phyloP scores from a whole-genome alignment of 257 asterid genomes.

The Scutellaria baicalensis region DNA sequence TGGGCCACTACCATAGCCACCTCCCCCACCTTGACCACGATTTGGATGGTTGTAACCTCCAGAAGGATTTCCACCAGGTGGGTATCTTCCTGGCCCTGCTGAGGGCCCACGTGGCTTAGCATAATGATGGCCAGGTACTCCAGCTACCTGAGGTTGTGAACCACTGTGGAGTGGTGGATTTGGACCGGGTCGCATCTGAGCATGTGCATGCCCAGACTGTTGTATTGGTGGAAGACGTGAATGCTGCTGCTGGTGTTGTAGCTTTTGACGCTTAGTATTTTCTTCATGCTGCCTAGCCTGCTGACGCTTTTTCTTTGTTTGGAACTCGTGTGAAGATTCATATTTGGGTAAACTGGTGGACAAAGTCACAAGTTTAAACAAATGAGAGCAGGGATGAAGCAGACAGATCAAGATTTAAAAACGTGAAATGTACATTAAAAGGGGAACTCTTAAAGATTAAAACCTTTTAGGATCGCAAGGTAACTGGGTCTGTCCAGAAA shows the following conservation, averaged over 20 bases:
- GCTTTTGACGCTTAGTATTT: constrained; percentile 63
- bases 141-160: constrained; percentile 56
- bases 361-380: not conserved
- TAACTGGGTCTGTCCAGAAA: constrained; percentile 83
- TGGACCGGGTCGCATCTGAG: constrained; percentile 63
- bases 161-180: constrained; percentile 37
- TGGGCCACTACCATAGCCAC: constrained; percentile 56
- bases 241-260: constrained; percentile 65
- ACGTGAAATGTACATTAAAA: not conserved
- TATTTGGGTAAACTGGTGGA: constrained; percentile 66
- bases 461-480: constrained; percentile 91
- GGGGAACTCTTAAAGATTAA: not conserved
- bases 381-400: not conserved
- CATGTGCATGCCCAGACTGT: constrained; percentile 60
- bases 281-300: constrained; percentile 79
- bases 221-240: constrained; percentile 62
- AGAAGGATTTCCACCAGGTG: constrained; percentile 64
- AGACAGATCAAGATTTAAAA: not conserved
- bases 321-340: constrained; percentile 87
- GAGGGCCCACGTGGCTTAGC: constrained; percentile 75
- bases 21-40: constrained; percentile 61
- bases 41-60: constrained; percentile 67
- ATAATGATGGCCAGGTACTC: constrained; percentile 61
- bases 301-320: constrained; percentile 87
- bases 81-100: constrained; percentile 72